Evolutionary conservation across 495 filamentous ascomycete genomes (phyloP).

Genomic region (Lophiostoma macrostomum): DNA sequence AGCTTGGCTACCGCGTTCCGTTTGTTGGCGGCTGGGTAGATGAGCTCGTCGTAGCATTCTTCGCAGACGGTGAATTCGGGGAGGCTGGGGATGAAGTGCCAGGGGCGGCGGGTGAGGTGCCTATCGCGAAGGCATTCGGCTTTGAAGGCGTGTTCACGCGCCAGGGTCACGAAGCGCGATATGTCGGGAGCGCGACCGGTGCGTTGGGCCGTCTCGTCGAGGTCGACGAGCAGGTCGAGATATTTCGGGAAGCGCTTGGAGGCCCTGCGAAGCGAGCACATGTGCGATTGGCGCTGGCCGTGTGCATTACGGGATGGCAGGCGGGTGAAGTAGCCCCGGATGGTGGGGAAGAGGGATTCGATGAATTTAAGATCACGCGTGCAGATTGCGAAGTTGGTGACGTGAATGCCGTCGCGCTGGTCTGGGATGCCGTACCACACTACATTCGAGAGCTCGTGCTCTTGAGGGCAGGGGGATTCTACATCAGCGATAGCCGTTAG

Average conservation of each 20-base stretch:
- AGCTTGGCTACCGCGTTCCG: slow-evolving; percentile 53
- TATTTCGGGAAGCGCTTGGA: slow-evolving; percentile 51
- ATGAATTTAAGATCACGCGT: slow-evolving; percentile 36
- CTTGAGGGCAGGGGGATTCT: slow-evolving; percentile 52
- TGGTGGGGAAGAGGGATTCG: slow-evolving; percentile 39
- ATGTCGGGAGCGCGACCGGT: slow-evolving; percentile 46
- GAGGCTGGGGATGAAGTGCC: slow-evolving; percentile 62
- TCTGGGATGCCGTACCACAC: slow-evolving; percentile 62
- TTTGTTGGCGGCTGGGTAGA: slow-evolving; percentile 59
- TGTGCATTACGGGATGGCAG: slow-evolving; percentile 22
- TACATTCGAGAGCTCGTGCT: slow-evolving; percentile 42
- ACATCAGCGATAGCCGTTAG: slow-evolving; percentile 47
- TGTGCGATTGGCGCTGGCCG: slow-evolving; percentile 6
- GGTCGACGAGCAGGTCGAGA: slow-evolving; percentile 58
- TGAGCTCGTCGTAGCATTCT: slow-evolving; percentile 67
- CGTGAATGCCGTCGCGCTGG: slow-evolving; percentile 45
- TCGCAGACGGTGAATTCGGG: slow-evolving; percentile 68
- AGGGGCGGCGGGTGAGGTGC: slow-evolving; percentile 47
- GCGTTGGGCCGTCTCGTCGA: slow-evolving; percentile 48
- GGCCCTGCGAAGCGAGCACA: slow-evolving; percentile 32
- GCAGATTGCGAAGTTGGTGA: slow-evolving; percentile 54
- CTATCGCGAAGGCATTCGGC: slow-evolving; percentile 56
- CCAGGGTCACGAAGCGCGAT: slow-evolving; percentile 50
- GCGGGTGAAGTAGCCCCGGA: slow-evolving; percentile 37
- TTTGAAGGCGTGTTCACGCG: slow-evolving; percentile 49